Evolutionary conservation across 495 filamentous ascomycete genomes (phyloP), one percentile per base, ranked within the genome.

Genomic region (Staphylotrichum longicolle): DNA sequence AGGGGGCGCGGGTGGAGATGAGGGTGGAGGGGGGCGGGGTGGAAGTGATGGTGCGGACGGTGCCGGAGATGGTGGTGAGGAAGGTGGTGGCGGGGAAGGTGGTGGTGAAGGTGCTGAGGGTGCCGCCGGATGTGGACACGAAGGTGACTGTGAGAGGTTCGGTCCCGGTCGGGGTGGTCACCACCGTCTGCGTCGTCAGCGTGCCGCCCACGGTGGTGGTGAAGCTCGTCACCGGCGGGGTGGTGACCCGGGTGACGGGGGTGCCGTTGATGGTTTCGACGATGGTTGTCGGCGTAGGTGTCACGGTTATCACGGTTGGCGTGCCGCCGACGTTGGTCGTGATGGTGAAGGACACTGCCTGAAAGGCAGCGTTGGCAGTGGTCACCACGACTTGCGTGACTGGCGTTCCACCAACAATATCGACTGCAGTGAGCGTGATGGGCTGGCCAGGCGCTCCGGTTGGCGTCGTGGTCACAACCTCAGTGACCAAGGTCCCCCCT

Each of bases 31-130:
- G 46, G 10, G 69, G 63, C 0, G 69, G 70, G 20, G 70, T 72
- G 3, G 67, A 72, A 30, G 66, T 72, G 34, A 72, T 63, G 41
- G 70, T 74, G 5, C 61, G 66, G 7, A 68, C 52, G 5, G 47
- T 66, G 12, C 70, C 68, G 0, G 72, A 72, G 30, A 71, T 66
- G 7, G 72, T 74, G 8, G 67, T 70, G 1, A 71, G 48, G 8
- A 61, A 51, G 6, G 72, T 73, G 6, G 69, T 66, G 1, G 66
- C 62, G 0, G 68, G 39, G 15, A 67, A 54, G 1, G 66, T 74
- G 45, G 62, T 62, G 4, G 68, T 70, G 33, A 60, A 67, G 0
- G 70, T 71, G 48, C 57, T 72, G 20, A 74, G 63, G 11, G 46
- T 65, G 4, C 54, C 72, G 8, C 57, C 66, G 0, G 64, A 63